phyloP scores from a whole-genome alignment of 2,329 filamentous ascomycete species.

The Claviceps digitariae region DNA sequence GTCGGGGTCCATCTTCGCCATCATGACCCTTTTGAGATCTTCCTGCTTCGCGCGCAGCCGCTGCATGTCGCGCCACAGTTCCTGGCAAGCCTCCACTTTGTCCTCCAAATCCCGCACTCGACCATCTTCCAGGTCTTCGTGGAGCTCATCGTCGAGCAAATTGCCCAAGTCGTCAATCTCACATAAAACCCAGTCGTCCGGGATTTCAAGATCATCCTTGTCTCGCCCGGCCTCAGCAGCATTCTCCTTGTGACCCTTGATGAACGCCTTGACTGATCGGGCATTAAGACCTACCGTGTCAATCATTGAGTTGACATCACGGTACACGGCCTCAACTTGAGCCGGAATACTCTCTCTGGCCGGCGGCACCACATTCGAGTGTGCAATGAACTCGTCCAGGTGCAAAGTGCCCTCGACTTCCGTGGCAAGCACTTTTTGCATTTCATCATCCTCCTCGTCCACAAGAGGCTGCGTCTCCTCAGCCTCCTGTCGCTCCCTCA shows the following conservation, averaged over 20 bases:
- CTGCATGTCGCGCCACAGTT: conserved; percentile 55
- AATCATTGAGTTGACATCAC: conserved; percentile 87
- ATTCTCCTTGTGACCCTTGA: conserved; percentile 51
- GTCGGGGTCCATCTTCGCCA: conserved; percentile 53
- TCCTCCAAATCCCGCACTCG: conserved; percentile 54
- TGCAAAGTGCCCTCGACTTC: conserved; percentile 46
- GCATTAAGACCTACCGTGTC: conserved; percentile 80
- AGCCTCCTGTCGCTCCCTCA: conserved; percentile 40
- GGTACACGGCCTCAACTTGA: conserved; percentile 55
- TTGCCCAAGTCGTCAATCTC: conserved; percentile 58
- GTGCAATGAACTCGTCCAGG: conserved; percentile 55
- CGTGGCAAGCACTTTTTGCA: conserved; percentile 48
- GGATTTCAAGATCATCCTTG: conserved; percentile 54
- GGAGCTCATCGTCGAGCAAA: conserved; percentile 51
- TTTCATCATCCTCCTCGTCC: conserved; percentile 57
- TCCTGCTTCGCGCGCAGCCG: conserved; percentile 63
- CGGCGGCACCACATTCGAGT: conserved; percentile 38
- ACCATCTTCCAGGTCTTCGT: conserved; percentile 50
- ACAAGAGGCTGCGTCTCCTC: conserved; percentile 44
- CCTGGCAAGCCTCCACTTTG: conserved; percentile 55
- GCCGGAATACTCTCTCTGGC: conserved; percentile 44
- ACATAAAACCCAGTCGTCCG: conserved; percentile 58
- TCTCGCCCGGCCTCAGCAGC: conserved; percentile 40
- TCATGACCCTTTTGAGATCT: conserved; percentile 65
- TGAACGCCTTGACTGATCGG: conserved; percentile 49